Base-by-base conservation (phyloP, 352 stramenopile genomes). In the Pythium graminicola region DNA sequence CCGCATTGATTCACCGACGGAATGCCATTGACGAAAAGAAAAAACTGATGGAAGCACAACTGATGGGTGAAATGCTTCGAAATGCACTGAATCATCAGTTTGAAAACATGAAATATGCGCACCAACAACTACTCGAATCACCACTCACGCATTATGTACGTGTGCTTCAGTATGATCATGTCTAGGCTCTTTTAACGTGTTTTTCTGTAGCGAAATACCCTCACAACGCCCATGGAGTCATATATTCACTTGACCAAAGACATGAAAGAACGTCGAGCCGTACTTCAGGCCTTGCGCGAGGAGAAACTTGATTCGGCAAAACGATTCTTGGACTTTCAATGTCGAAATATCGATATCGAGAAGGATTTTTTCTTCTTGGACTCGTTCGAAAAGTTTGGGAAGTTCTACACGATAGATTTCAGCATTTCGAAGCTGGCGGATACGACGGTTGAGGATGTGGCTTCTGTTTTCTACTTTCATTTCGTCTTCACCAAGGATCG, bases 191-290 rank as follows among this genome's bases (percentile, higher is more conserved):
- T n/a, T n/a, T n/a, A n/a, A n/a, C n/a, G n/a, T n/a, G n/a, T n/a
- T n/a, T n/a, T n/a, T n/a, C n/a, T n/a, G n/a, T n/a, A n/a, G n/a
- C n/a, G n/a, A n/a, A n/a, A n/a, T n/a, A n/a, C 79, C 14, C 38
- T 90, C n/a, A 87, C 86, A 74, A 90, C 79, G 0, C 76, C 76
- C 0, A 86, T 90, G 53, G 79, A 90, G 57, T 78, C 74, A 48
- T 89, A 82, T 50, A 86, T 90, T 53, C 79, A 71, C 22, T 55
- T 87, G 0, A 71, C 71, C 4, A 69, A 60, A 9, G 73, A 86
- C 42, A 85, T 90, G 23, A 59, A 84, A 27, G 72, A 90, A 49
- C 63, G 79, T 27, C 68, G 76, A 46, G 67, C 70, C 54, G 79
- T 64, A 1, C 82, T 90, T 23, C 38, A 86, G 24, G 59, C 65